Evolutionary conservation across 768 basidiomycete species (phyloP).

Genomic region (Mycena filopes): DNA sequence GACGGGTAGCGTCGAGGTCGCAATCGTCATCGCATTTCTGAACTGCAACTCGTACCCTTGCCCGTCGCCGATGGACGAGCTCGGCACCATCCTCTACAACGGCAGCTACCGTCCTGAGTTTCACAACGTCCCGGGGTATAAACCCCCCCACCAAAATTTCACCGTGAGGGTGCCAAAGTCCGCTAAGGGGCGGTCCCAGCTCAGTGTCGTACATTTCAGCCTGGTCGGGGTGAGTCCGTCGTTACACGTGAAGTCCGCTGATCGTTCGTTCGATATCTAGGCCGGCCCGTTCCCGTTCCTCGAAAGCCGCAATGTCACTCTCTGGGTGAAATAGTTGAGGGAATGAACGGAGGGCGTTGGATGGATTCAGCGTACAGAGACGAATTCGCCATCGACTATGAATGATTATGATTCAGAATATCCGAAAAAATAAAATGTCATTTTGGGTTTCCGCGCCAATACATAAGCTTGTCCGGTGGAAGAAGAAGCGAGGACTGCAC

Average conservation of each 20-base stretch:
- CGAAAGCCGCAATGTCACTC: too few species aligned
- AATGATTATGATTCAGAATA: too few species aligned
- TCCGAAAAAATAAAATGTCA: too few species aligned
- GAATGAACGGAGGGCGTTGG: too few species aligned
- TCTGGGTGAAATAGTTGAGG: too few species aligned
- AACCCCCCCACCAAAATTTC: slow-evolving; percentile 16
- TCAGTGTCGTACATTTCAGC: slow-evolving; percentile 11
- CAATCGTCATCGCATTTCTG: slow-evolving; percentile 43
- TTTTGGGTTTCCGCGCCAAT: too few species aligned
- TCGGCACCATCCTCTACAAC: slow-evolving; percentile 44
- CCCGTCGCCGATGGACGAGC: slow-evolving; percentile 28
- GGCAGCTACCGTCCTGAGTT: slow-evolving; percentile 42
- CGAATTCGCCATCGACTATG: too few species aligned
- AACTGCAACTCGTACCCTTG: slow-evolving; percentile 36
- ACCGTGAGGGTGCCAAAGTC: neutral
- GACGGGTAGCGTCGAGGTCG: slow-evolving; percentile 43
- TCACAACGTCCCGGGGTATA: neutral
- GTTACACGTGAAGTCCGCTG: neutral
- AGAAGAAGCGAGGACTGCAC: too few species aligned
- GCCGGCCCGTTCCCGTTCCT: too few species aligned
- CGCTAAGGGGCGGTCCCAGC: neutral
- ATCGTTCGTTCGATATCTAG: too few species aligned
- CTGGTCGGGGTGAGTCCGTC: slow-evolving; percentile 1
- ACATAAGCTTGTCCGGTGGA: too few species aligned
- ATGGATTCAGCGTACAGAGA: too few species aligned